These are phyloP conservation scores for Pichia phayaonensis DNA, from an alignment of 805 yeast species.

Conservation along the genomic window DNA sequence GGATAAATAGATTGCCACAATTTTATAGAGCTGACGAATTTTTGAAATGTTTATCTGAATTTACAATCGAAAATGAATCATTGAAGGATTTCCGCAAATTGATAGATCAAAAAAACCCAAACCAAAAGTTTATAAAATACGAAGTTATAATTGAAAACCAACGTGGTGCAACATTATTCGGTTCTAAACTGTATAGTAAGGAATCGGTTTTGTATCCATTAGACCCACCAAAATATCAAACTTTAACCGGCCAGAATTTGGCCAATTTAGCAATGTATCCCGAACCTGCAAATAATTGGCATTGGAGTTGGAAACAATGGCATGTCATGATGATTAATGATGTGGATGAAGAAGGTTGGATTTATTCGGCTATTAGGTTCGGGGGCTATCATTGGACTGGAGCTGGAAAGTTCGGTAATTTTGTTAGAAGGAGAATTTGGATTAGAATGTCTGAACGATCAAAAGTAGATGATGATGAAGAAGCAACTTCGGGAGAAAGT, in stretches of 20 bases:
- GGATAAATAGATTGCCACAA: conserved; percentile 25
- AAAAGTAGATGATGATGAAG: not conserved
- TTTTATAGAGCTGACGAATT: conserved; percentile 23
- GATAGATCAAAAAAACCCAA: conserved; percentile 3
- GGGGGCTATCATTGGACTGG: conserved; percentile 43
- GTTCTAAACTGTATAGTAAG: conserved; percentile 41
- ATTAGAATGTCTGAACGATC: conserved; percentile 26
- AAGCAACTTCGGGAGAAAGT: not conserved
- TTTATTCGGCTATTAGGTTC: conserved; percentile 37
- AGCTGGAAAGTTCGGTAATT: conserved; percentile 39
- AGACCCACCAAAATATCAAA: conserved; percentile 45
- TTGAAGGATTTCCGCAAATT: conserved; percentile 10
- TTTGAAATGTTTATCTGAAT: conserved; percentile 18
- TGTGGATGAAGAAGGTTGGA: conserved; percentile 55
- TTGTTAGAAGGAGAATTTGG: conserved; percentile 46
- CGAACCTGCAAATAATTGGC: conserved; percentile 44
- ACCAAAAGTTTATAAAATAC: conserved; percentile 12
- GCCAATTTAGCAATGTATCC: conserved; percentile 29
- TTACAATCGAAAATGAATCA: conserved; percentile 11
- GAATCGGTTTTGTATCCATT: conserved; percentile 39
- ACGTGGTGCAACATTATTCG: conserved; percentile 45
- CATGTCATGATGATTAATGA: conserved; percentile 45
- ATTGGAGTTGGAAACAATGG: conserved; percentile 52
- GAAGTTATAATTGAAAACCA: conserved; percentile 48
- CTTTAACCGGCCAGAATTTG: conserved; percentile 34